A percentile compares a stretch with the other conserved stretches of the same genome.
phyloP scores from a whole-genome alignment of 306 rosid species.

The Senna siamea region DNA sequence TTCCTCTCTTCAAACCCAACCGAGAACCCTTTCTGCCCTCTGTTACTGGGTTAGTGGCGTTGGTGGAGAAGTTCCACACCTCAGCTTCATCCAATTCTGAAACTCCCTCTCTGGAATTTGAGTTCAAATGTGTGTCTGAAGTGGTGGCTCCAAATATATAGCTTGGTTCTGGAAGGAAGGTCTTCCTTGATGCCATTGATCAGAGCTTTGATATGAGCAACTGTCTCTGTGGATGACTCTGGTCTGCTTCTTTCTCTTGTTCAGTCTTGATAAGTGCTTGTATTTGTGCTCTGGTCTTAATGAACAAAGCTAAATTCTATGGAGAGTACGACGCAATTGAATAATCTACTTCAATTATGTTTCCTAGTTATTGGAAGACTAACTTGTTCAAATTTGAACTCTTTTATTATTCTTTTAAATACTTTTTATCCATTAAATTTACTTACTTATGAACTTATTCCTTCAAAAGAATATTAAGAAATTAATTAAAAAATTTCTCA shows the following conservation, averaged over 20 bases:
- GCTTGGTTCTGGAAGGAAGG: slow-evolving; percentile 47
- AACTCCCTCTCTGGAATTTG: slow-evolving; percentile 31
- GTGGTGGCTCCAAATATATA: slow-evolving; percentile 49
- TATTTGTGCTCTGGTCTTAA: not conserved
- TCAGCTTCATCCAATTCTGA: slow-evolving; percentile 75
- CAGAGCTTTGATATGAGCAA: not conserved
- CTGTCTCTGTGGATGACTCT: not conserved
- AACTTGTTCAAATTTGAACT: too few relatives aligned
- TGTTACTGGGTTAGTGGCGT: not conserved
- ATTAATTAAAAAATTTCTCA: too few relatives aligned
- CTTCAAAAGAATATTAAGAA: too few relatives aligned
- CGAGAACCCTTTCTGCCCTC: slow-evolving; percentile 35
- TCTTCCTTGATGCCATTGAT: slow-evolving; percentile 77
- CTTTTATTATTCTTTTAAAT: too few relatives aligned
- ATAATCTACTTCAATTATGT: too few relatives aligned
- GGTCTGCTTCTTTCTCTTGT: not conserved
- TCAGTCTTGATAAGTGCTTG: too few relatives aligned
- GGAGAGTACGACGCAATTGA: too few relatives aligned
- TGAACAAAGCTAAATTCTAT: slow-evolving; percentile 43
- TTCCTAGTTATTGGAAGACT: too few relatives aligned
- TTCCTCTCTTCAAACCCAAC: slow-evolving; percentile 34
- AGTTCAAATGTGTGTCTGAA: slow-evolving; percentile 22
- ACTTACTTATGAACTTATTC: too few relatives aligned
- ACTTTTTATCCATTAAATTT: too few relatives aligned
- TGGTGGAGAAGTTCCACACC: slow-evolving; percentile 40